Evolutionary conservation across 495 filamentous ascomycete species (phyloP), one percentile per base, ranked within the genome.

Genomic region (Opeltia flavorubescens): DNA sequence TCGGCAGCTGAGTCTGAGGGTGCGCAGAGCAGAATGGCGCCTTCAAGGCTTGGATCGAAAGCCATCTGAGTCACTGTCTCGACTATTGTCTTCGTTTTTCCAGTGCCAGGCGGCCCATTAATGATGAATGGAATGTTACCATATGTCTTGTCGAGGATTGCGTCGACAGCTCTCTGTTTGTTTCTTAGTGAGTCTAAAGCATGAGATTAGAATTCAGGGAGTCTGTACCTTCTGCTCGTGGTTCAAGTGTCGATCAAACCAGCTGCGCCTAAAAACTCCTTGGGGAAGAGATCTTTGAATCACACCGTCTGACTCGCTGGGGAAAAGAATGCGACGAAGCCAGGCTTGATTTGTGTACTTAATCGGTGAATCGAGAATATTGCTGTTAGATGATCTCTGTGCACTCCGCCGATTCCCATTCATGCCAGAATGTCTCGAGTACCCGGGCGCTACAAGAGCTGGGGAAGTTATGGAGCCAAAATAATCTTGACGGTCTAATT

Each of bases 91-190:
- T 54, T 54, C n/a, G 91, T 98, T 66, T 98, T 98, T 49, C 91
- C 91, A 8, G 91, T 98, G 12, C 91, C 91, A 11, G 91, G 91
- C 28, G 91, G 91, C 0, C 91, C 91, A 48, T 95, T 84, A 46
- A 98, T 84, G 47, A 95, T 42, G 38, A 41, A 54, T 4, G 31
- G 42, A 15, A 54, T 25, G 13, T 29, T 23, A 9, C 51, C 51
- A 38, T 54, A 54, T 17, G 45, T 35, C 21, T 18, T 28, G 5
- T 27, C 25, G 20, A 46, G 42, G 8, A 54, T 26, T 13, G 43
- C 12, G 29, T 54, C 36, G 9, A 54, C 47, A 11, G 51, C 51
- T 50, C 47, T 54, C 51, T 54, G 17, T 23, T 23, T 5, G 5
- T 7, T 13, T 18, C 18, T 53, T 29, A 53, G 50, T 17, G 0